Base-by-base conservation (phyloP, 345 rosid genomes). In the Murraya koenigii region DNA sequence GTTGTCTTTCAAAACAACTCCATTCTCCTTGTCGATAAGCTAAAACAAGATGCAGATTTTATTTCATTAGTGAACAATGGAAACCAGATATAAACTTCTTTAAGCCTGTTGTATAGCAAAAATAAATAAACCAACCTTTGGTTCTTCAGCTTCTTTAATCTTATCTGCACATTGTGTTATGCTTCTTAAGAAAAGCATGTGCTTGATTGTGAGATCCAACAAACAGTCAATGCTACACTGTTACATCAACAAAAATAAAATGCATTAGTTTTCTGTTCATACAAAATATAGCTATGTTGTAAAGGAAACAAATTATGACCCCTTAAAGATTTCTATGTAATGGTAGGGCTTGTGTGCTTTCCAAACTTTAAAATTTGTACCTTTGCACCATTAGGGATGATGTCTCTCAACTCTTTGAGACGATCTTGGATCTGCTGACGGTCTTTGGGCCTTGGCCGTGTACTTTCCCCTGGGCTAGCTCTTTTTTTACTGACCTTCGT, bases 391-490 rank as follows among this genome's bases (percentile, higher is more conserved):
- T 90, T 90, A 55, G 99, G 99, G 67, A 96, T 84, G 83, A 96
- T 86, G 76, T 87, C 94, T 81, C 92, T 87, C 84, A 96, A 82
- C 87, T 96, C 99, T 79, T 88, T 90, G 80, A 94, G 86, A 23
- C 93, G 97, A 65, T 96, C 99, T 86, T 94, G 97, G 82, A 96
- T 92, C 91, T 87, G 90, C 79, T 96, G 98, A 59, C 98, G 97
- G 70, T 96, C 99, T 83, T 92, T 94, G 20, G 99, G 98, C 89
- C 98, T 92, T 28, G 98, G 97, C 61, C 90, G 86, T 55, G 86
- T 85, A 78, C 95, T 89, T 82, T 94, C 97, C 36, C 98, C 98
- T 26, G 95, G 91, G 69, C 88, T 90, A 71, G 95, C 94, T 80
- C 97, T 88, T 81, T 89, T 96, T 86, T 76, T 89, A 55, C 80